A percentile compares a stretch with the other conserved stretches of the same genome.
These are phyloP conservation scores for Trichosporon coremiiforme DNA, from an alignment of 1,284 basidiomycete genomes.

Conservation along the genomic window DNA sequence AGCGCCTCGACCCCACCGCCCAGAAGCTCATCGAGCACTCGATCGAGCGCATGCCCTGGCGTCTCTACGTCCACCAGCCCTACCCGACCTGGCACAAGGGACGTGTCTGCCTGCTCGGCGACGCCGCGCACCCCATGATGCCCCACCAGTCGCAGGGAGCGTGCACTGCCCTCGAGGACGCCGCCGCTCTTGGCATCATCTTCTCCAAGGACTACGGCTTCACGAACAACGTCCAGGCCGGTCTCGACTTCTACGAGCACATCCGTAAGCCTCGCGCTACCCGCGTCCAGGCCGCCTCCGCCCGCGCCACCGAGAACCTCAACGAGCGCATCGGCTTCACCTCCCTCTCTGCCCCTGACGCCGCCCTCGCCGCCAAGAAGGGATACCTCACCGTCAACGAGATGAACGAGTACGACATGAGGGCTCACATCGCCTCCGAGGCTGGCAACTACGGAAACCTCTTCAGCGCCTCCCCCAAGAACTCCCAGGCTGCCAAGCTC, in stretches of 20 bases:
- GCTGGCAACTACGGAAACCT: slow-evolving; percentile 26
- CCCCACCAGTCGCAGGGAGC: slow-evolving; percentile 49
- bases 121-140: slow-evolving; percentile 52
- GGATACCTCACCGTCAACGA: slow-evolving; percentile 50
- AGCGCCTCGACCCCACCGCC: slow-evolving; percentile 49
- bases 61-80: slow-evolving; percentile 53
- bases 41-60: slow-evolving; percentile 54
- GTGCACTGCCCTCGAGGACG: slow-evolving; percentile 50
- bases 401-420: slow-evolving; percentile 50
- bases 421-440: slow-evolving; percentile 34
- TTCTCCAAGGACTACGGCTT: slow-evolving; percentile 44
- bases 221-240: slow-evolving; percentile 45
- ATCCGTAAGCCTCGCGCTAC: slow-evolving; percentile 55
- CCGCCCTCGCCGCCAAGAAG: slow-evolving; percentile 44
- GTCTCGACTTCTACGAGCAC: slow-evolving; percentile 52
- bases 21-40: slow-evolving; percentile 50
- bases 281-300: slow-evolving; percentile 51
- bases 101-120: slow-evolving; percentile 47
- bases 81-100: slow-evolving; percentile 51
- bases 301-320: slow-evolving; percentile 54
- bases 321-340: slow-evolving; percentile 57
- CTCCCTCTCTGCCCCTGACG: slow-evolving; percentile 42
- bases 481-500: not conserved
- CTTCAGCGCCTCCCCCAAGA: not conserved
- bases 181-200: slow-evolving; percentile 48